Conservation (phyloP, 345 rosid genomes). For the Microthlaspi erraticum region DNA sequence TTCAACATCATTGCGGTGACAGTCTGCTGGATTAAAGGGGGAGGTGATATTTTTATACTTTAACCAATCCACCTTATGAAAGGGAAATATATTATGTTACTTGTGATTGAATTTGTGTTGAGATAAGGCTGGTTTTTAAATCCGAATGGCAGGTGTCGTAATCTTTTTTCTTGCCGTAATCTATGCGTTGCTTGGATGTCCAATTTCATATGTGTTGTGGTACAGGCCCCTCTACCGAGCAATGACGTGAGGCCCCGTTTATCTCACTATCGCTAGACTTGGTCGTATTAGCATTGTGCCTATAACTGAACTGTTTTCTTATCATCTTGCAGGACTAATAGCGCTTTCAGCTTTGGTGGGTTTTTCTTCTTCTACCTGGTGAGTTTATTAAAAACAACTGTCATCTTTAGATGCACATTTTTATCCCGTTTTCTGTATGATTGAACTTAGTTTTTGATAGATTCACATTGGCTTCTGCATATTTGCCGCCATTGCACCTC, state of each 20-base stretch:
- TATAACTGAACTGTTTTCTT: constrained; percentile 17
- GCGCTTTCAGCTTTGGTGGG: constrained; percentile 93
- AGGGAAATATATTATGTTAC: background rate
- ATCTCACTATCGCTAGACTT: background rate
- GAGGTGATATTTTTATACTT: constrained; percentile 59
- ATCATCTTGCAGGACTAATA: constrained; percentile 82
- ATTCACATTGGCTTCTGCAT: constrained; percentile 91
- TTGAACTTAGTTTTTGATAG: constrained; percentile 51
- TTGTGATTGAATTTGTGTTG: constrained; percentile 14
- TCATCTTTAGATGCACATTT: background rate
- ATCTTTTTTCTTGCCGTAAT: constrained; percentile 88
- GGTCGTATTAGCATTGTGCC: constrained; percentile 6
- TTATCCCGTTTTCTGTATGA: background rate
- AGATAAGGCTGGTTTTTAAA: constrained; percentile 13
- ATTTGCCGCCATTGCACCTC: constrained; percentile 99
- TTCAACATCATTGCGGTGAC: constrained; percentile 82
- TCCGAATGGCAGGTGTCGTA: constrained; percentile 65
- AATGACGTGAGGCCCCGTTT: constrained; percentile 60
- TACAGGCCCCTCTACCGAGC: constrained; percentile 98
- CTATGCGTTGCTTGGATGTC: constrained; percentile 82
- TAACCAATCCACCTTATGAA: background rate
- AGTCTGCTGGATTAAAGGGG: constrained; percentile 92
- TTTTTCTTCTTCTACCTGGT: constrained; percentile 97
- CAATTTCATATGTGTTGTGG: constrained; percentile 91
- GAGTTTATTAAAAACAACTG: constrained; percentile 40